Evolutionary conservation across 352 stramenopile species (phyloP), one percentile per base, ranked within the genome.

Genomic region (Pythium oligandrum): DNA sequence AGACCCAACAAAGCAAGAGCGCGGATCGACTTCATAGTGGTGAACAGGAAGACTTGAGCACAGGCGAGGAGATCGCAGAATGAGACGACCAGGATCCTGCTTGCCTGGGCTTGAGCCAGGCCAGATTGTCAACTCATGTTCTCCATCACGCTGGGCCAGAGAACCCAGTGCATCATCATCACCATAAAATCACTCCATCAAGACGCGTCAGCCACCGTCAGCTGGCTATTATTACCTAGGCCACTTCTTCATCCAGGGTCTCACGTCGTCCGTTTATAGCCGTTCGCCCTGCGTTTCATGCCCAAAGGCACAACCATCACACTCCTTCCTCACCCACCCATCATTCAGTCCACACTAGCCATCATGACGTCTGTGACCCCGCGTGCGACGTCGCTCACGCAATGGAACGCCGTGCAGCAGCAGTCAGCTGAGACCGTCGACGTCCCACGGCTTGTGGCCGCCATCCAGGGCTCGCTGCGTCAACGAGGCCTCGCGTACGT

Each of bases 341-440:
- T 26, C 17, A 26, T 26, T 26, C 17, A 26, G 17, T 26, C 17
- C 17, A 26, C 17, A 26, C 39, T 43, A 12, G 39, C 39, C 39
- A 43, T 43, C 17, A 70, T 63, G 70, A 66, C 70, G 46, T 58
- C 63, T 31, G 62, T 57, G 2, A 51, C 32, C 42, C 26, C 55
- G 37, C 60, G 17, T 26, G 17, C 73, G 33, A 79, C 77, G 53
- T 86, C 78, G 51, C 59, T 90, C 35, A 87, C 73, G 33, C 71
- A 88, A 55, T 90, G 80, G 80, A 86, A 88, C 63, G 63, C 58
- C 12, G 48, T 71, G 49, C 80, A 90, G 53, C 79, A 90, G 60
- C 70, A 86, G 55, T 82, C 64, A 9, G 77, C 78, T 11, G 69
- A 78, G 10, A 69, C 84, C 33, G 66, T 90, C n/a, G 74, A 88